Conservation (phyloP, 148 eudicot species). For the Amaranthus palmeri region DNA sequence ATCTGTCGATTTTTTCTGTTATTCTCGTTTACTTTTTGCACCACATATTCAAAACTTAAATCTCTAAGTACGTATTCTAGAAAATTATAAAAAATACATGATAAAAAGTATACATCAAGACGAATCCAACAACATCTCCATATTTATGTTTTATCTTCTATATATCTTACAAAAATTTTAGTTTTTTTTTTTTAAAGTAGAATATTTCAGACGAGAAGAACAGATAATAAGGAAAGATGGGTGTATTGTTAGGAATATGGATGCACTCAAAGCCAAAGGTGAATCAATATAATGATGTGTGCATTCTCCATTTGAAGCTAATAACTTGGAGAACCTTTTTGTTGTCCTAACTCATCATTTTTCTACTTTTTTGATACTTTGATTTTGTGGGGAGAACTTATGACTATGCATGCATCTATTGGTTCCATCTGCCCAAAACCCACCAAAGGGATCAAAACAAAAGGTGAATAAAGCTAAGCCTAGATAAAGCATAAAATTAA, state of each 20-base stretch:
- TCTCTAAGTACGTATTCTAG: too few species aligned
- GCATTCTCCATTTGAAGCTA: conserved; percentile 30
- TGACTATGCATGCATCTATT: conserved; percentile 29
- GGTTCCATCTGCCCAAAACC: conserved; percentile 39
- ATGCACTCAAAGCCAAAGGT: conserved; percentile 8
- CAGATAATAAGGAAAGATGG: conserved; percentile 15
- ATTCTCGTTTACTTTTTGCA: too few species aligned
- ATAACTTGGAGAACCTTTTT: conserved; percentile 25
- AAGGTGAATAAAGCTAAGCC: conserved; percentile 1
- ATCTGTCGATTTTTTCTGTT: too few species aligned
- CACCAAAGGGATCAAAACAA: conserved; percentile 37
- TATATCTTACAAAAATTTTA: too few species aligned
- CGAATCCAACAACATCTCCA: too few species aligned
- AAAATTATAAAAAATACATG: too few species aligned
- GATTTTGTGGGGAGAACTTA: conserved; percentile 18
- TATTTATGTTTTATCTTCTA: too few species aligned
- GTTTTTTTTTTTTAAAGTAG: too few species aligned
- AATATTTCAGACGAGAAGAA: too few species aligned
- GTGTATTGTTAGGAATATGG: conserved; percentile 26
- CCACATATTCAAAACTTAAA: too few species aligned
- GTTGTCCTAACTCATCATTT: conserved; percentile 18
- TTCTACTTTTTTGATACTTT: conserved; percentile 26
- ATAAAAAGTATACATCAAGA: too few species aligned
- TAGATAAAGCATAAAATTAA: conserved; percentile 20
- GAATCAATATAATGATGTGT: conserved; percentile 29